Evolutionary conservation across 331 rosid species (phyloP).

Genomic region (Rosa hybrid): DNA sequence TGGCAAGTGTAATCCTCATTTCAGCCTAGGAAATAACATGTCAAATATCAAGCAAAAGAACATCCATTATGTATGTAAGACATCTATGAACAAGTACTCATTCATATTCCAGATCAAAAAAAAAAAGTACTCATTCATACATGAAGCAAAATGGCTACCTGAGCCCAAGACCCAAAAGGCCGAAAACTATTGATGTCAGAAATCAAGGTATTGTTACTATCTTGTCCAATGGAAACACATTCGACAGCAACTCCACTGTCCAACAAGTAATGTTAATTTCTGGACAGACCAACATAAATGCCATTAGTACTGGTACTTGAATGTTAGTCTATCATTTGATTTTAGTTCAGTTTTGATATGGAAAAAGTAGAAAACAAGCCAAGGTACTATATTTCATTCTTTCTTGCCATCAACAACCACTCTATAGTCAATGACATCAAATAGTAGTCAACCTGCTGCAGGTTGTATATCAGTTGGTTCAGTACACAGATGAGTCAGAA

Average conservation of each 20-base stretch:
- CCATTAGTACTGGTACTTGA: not conserved
- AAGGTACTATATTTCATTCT: not conserved
- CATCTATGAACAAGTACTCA: not conserved
- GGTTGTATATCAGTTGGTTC: not conserved
- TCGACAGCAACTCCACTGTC: not conserved
- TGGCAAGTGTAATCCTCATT: not conserved
- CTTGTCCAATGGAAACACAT: not conserved
- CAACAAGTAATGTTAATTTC: not conserved
- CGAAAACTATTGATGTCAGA: not conserved
- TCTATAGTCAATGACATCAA: not conserved
- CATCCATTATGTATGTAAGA: not conserved
- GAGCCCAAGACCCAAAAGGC: not conserved
- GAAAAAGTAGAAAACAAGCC: not conserved
- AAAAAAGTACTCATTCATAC: not conserved
- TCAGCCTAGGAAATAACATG: no score
- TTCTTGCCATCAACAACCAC: not conserved
- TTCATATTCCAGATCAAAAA: no score
- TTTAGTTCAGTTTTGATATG: not conserved
- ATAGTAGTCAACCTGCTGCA: not conserved
- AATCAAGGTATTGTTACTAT: not conserved
- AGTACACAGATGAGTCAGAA: not conserved
- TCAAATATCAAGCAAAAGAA: not conserved
- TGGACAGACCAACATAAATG: not conserved
- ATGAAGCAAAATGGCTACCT: not conserved
- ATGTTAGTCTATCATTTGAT: not conserved